Base-by-base conservation (phyloP, 2,329 filamentous ascomycete species). In the Venturia nashicola region DNA sequence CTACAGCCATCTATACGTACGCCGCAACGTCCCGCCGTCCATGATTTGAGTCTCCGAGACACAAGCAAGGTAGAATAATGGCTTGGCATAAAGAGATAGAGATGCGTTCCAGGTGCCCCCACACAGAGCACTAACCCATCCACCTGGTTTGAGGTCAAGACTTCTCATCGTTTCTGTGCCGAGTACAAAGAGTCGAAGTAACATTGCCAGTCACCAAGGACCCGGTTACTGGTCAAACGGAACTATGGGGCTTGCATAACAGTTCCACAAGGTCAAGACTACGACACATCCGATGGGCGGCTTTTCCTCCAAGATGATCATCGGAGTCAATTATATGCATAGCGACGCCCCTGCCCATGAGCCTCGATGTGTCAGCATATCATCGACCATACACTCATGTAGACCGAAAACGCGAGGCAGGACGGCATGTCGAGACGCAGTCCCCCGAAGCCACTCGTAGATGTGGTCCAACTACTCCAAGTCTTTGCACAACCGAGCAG, bases 191-290 rank as follows among this genome's bases (percentile, higher is more conserved):
- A 57, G 14, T 36, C n/a, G 27, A 34, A 57, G 51, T 57, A 57
- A 34, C 51, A 36, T 36, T 57, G 51, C 51, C 51, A 57, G 51
- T n/a, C 51, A 57, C 51, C 51, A 57, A 57, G 32, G 51, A 57
- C 51, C 51, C 27, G 51, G 51, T 57, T 36, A 12, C 32, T 57
- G 51, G 51, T 57, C 32, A 57, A 57, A 57, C 27, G 32, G 51
- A 36, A 57, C 51, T 36, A 57, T 57, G 51, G 51, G 51, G 32
- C 51, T 57, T 57, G 51, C 51, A 57, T 57, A 18, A 57, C 51
- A 36, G 51, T 57, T 57, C 51, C 51, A 57, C 51, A 57, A 36
- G 32, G 27, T 57, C 51, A 57, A 36, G 8, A 57, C 51, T 57
- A 57, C 51, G 51, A 57, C 51, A 23, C 51, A 57, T 57, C 51